Percentiles rank a stretch among this genome's conserved stretches.
Conservation (phyloP, 2,329 filamentous ascomycete species). For the Cytospora paraplurivora region DNA sequence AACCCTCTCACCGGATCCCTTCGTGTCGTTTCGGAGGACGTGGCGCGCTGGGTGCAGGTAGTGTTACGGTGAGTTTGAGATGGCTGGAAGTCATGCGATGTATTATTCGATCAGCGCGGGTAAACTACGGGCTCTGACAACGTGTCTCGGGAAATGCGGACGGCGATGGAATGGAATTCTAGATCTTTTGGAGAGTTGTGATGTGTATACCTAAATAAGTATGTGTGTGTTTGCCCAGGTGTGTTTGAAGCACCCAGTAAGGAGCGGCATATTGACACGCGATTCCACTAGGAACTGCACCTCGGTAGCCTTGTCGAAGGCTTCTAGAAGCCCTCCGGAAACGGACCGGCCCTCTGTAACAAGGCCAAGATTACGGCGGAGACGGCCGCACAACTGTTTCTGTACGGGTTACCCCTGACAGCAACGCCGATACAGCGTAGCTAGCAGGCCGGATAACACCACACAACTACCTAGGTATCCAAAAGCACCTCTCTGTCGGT, state of each 20-base stretch:
- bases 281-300: neutral
- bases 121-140: neutral
- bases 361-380: slow-evolving; percentile 23
- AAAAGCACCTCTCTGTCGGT: neutral
- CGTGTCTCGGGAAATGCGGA: neutral
- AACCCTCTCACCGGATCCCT: neutral
- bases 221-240: neutral
- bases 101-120: neutral
- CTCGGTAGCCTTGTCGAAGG: slow-evolving; percentile 23
- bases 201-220: neutral
- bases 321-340: slow-evolving; percentile 26
- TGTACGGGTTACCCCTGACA: slow-evolving; percentile 1
- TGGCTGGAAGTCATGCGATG: slow-evolving; percentile 11
- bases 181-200: neutral
- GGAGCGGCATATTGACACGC: slow-evolving; percentile 10
- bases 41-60: slow-evolving; percentile 7
- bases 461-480: slow-evolving; percentile 10
- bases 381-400: slow-evolving; percentile 12
- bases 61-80: slow-evolving; percentile 12
- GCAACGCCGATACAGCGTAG: neutral
- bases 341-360: slow-evolving; percentile 18
- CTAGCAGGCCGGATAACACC: neutral
- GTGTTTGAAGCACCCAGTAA: neutral
- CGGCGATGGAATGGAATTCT: neutral
- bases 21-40: slow-evolving; percentile 1